Evolutionary conservation across 257 asterid genomes (phyloP).

Genomic region (Rehmannia glutinosa): DNA sequence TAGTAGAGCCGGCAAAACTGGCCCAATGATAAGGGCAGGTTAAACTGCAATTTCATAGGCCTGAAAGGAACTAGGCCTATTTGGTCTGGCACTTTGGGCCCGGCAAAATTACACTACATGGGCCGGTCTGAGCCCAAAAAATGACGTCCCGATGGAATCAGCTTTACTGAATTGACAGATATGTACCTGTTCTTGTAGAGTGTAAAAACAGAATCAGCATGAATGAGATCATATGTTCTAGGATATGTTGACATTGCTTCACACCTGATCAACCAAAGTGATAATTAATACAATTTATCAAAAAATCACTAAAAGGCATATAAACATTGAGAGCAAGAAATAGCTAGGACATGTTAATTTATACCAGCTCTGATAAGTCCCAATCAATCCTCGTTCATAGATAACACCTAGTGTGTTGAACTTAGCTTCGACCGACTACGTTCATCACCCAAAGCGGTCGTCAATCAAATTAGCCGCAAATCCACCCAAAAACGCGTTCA

Average conservation of each 20-base stretch:
- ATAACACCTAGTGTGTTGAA: conserved; percentile 63
- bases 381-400: conserved; percentile 83
- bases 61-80: no score
- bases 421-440: conserved; percentile 61
- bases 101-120: no score
- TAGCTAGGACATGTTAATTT: neutral
- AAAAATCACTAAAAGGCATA: neutral
- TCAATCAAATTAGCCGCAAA: conserved; percentile 59
- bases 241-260: conserved; percentile 97
- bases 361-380: conserved; percentile 88
- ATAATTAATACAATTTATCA: neutral
- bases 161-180: no score
- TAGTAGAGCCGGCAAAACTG: neutral
- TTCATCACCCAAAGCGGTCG: conserved; percentile 89
- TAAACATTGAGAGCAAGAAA: neutral
- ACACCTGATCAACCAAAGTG: conserved; percentile 46
- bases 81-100: no score
- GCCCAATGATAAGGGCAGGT: no score
- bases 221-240: conserved; percentile 80
- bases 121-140: no score
- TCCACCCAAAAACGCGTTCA: conserved; percentile 83
- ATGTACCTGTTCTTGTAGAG: conserved; percentile 56
- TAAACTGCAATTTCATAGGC: no score
- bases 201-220: conserved; percentile 67
- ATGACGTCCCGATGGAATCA: no score